Evolutionary conservation across 2,329 filamentous ascomycete species (phyloP), one percentile per base, ranked within the genome.

Genomic region (Exophiala aquamarina): DNA sequence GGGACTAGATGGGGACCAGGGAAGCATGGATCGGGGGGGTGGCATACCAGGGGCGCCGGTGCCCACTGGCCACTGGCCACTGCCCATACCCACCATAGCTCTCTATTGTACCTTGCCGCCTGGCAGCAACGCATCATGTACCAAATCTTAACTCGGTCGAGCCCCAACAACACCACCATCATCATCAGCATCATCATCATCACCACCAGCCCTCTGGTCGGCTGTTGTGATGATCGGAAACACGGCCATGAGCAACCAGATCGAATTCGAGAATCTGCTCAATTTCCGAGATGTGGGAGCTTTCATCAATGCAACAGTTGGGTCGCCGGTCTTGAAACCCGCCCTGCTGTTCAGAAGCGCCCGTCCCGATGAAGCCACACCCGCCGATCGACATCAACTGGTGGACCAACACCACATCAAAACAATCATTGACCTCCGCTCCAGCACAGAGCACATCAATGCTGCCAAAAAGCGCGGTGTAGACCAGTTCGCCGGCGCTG

Each of bases 201-300:
- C 11, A 26, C 23, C 23, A 26, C n/a, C n/a, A n/a, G n/a, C n/a
- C n/a, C n/a, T n/a, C n/a, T n/a, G n/a, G n/a, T n/a, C n/a, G n/a
- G n/a, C n/a, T n/a, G n/a, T n/a, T n/a, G 6, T 26, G 23, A 26
- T 6, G 23, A 26, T 6, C 11, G 11, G 11, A 26, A 26, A 6
- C 6, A 11, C 23, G 32, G 19, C 4, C 17, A 37, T 40, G 23
- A 32, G 17, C 19, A 19, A 44, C 4, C n/a, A 21, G 14, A 29
- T 36, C 10, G 11, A 34, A 1, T 71, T 85, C 56, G 73, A 83
- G 49, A 77, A 76, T 42, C 75, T 91, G 41, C 69, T 84, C 59
- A 92, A 92, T 65, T 89, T 91, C 62, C 81, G 88, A 47, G 87
- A 92, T 72, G 83, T 91, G 34, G 86, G 83, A 32, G 70, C 46